phyloP scores from a whole-genome alignment of 305 asterid genomes.

The Lippia alba region DNA sequence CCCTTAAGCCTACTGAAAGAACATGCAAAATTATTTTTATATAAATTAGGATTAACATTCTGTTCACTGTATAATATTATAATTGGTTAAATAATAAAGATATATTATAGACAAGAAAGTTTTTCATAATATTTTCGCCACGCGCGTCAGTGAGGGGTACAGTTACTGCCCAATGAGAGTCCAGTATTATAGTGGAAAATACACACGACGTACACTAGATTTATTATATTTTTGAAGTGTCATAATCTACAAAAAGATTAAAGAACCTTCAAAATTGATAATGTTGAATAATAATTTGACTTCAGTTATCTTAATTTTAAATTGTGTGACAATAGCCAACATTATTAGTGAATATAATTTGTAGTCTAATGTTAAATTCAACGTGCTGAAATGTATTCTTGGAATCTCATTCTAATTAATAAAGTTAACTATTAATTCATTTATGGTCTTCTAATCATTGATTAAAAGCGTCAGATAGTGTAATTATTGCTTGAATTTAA shows the following conservation, averaged over 20 bases:
- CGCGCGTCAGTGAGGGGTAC: not conserved
- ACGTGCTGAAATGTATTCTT: not conserved
- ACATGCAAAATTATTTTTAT: slow-evolving; percentile 7
- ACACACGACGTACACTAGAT: not conserved
- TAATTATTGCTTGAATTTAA: too few species aligned
- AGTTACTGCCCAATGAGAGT: slow-evolving; percentile 2
- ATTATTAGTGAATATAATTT: too few species aligned
- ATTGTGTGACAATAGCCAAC: not conserved
- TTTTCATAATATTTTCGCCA: not conserved
- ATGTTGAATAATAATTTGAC: not conserved
- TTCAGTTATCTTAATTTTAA: not conserved
- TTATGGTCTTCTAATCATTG: too few species aligned
- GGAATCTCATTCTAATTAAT: too few species aligned
- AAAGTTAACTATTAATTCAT: too few species aligned
- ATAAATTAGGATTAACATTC: too few species aligned
- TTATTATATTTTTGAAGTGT: not conserved
- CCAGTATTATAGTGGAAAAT: not conserved
- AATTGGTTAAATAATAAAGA: not conserved
- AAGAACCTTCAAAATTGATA: not conserved
- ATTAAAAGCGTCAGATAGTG: too few species aligned
- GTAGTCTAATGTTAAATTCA: not conserved
- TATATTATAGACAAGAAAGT: not conserved
- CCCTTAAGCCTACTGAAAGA: slow-evolving; percentile 31
- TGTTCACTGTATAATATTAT: too few species aligned
- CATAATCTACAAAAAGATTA: not conserved